Base-by-base conservation (phyloP, 371 early-diverging fungal genomes). In the Mortierella sp. region DNA sequence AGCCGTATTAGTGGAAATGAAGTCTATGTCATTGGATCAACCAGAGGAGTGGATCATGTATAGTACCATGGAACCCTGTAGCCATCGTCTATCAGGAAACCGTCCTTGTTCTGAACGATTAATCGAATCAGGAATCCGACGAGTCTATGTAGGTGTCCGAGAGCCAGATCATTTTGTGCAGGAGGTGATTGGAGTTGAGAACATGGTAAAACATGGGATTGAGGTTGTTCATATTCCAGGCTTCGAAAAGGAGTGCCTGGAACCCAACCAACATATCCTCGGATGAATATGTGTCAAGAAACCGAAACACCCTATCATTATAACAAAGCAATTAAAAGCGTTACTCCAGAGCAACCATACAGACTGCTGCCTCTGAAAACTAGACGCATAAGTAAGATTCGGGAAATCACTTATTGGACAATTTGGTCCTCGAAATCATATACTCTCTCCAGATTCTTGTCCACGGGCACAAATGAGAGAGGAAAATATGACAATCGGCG, bases 41-140 rank as follows among this genome's bases (percentile, higher is more conserved):
- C 30, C 14, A 66, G 61, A 56, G 12, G 71, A 70, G 44, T 84
- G 84, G 6, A 89, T 90, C 37, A 90, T 95, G 83, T 96, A 95
- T 72, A 93, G 95, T 7, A 96, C 97, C 11, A 96, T 96, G 97
- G 97, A 96, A 62, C 97, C 97, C 0, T 96, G 97, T 70, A 89
- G 91, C 4, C 75, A 81, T 62, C 87, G 97, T 25, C 81, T 94
- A 16, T 94, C 94, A 0, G 94, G 94, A 0, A 94, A 94, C 43
- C 59, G 69, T 30, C 85, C 92, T 7, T 96, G 97, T 60, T 86
- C 87, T 3, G 82, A 90, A 1, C 84, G 89, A 18, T 64, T 95
- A 37, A 82, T 96, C 23, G 89, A 89, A 29, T 90, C 93, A 0
- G 86, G 89, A 1, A 86, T 98, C 23, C 81, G 71, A 14, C 80